Base-by-base conservation (phyloP, 2,329 filamentous ascomycete species). In the Fusarium praegraminearum region DNA sequence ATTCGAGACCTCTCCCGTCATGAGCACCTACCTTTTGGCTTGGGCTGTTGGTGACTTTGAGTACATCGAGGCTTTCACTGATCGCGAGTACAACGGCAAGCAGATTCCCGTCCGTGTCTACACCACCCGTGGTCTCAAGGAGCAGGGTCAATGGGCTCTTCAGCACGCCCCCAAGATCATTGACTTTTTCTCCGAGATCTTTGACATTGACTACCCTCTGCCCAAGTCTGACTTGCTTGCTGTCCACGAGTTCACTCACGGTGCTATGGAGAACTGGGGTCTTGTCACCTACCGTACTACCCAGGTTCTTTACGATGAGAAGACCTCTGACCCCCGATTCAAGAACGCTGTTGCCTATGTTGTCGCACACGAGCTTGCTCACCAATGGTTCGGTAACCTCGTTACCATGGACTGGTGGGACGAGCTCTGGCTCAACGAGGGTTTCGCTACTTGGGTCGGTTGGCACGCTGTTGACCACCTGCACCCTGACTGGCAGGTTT, bases 321-420 rank as follows among this genome's bases (percentile, higher is more conserved):
- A 93, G 78, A 92, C 91, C 50, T 98, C 95, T 0, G 95, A 98
- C 78, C 90, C 93, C 43, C 90, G 90, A 70, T 98, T 95, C 83
- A 94, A 94, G 81, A 98, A 97, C 79, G 88, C 94, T 38, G 92
- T 99, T 69, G 96, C 96, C 33, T 98, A 99, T 76, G 94, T 98
- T 59, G 94, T 98, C 52, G 95, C 96, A n/a, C 96, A 99, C 81
- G 96, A 99, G 80, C 86, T 99, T 67, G 96, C 94, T 58, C 94
- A 97, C 77, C 94, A 97, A 82, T 97, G 94, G 94, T 97, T 97
- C 74, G 94, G 94, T 38, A 97, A 97, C 79, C 87, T 97, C 13
- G 94, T 97, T 44, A 97, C 94, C 8, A 97, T 97, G 94, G 93
- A 97, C 79, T 97, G 94, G 93, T 96, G 93, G 93, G 93, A 91